Evolutionary conservation across 768 basidiomycete species (phyloP), one percentile per base, ranked within the genome.

Genomic region (Paxillus ammoniavirescens): DNA sequence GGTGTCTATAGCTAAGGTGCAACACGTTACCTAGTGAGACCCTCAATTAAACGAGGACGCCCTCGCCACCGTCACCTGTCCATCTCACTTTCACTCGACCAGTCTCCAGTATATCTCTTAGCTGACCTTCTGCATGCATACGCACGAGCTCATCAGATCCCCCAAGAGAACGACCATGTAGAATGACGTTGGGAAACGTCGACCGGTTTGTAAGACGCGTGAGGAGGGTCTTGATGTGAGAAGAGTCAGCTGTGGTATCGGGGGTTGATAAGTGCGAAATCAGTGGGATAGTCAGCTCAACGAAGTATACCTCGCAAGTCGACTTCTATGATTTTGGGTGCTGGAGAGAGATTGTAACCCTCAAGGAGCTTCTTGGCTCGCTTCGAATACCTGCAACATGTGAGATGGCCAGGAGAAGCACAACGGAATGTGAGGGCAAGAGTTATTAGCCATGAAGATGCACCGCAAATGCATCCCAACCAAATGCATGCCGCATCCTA

Each of bases 181-280:
- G 61, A 26, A 93, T 59, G 50, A 89, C 72, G 57, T 93, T 93
- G 1, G 91, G 91, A 65, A 91, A 90, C 4, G 91, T 92, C 7
- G 76, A 67, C 13, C 77, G 86, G 3, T 72, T 69, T 2, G 90
- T 93, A 30, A 91, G 68, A 36, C 89, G 83, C 8, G 73, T 75
- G 45, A 93, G 72, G 30, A 92, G 70, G 9, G 73, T 68, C 67
- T 93, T 91, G 57, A 93, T 76, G 28, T 82, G 72, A 8, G 74
- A 71, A 1, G 77, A 73, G 61, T 92, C 90, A 55, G 79, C 86
- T 89, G 55, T 7, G 26, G 12, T 12, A 42, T 10, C 10, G 35
- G 30, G 33, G 21, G 4, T 26, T 15, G 4, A 43, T 61, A 17
- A 37, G n/a, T n/a, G 35, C 21, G 3, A 30, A 42, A 45, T 45